Evolutionary conservation across 2,329 filamentous ascomycete species (phyloP).

Genomic region (Cytospora chrysosperma): DNA sequence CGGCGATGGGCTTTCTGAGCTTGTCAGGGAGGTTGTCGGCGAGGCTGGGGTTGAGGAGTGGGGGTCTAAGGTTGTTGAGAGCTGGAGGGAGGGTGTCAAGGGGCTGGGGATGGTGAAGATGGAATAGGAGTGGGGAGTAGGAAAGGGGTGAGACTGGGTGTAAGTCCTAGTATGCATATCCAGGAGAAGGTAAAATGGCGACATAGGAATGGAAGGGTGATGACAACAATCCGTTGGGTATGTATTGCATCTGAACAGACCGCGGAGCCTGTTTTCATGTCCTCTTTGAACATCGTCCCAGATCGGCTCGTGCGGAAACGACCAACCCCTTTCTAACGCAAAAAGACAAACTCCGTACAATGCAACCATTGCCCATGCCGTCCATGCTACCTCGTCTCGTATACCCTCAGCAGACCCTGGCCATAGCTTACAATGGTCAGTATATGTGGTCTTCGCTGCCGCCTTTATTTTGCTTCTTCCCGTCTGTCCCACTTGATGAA

Average conservation of each 20-base stretch:
- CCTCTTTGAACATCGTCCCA: background rate
- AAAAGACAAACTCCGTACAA: conserved; percentile 6
- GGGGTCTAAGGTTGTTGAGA: conserved; percentile 36
- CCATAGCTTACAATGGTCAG: background rate
- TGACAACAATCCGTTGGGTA: background rate
- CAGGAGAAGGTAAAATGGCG: background rate
- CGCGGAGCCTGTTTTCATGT: background rate
- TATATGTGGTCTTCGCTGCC: background rate
- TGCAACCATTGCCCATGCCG: conserved; percentile 2
- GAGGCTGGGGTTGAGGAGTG: conserved; percentile 35
- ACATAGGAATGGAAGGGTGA: background rate
- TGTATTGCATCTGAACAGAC: background rate
- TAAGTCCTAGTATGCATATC: background rate
- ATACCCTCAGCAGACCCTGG: background rate
- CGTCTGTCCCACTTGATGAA: too few relatives aligned
- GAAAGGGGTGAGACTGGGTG: background rate
- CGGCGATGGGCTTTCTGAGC: conserved; percentile 27
- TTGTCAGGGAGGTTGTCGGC: conserved; percentile 32
- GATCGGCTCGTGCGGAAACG: background rate
- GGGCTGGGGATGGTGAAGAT: conserved; percentile 38
- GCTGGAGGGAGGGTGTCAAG: conserved; percentile 40
- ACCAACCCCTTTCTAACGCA: background rate
- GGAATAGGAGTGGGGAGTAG: conserved; percentile 35
- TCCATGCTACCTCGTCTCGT: background rate
- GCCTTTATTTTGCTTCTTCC: too few relatives aligned